phyloP scores from a whole-genome alignment of 2,329 filamentous ascomycete genomes.

The Penicillium sp. region DNA sequence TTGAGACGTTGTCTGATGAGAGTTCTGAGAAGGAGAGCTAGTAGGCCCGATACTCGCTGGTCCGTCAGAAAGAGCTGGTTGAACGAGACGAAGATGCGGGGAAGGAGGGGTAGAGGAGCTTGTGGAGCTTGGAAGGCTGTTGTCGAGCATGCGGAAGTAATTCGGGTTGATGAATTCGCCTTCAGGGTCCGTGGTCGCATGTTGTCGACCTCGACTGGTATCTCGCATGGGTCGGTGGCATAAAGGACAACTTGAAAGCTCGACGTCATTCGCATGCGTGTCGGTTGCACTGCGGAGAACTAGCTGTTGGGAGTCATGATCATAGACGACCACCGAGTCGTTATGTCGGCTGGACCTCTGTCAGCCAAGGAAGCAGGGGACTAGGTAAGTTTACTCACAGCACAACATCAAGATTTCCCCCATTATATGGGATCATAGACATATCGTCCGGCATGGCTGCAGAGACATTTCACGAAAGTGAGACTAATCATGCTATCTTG shows the following conservation, averaged over 20 bases:
- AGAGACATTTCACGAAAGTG: constrained; percentile 6
- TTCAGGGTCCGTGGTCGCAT: constrained; percentile 33
- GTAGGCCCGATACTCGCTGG: constrained; percentile 48
- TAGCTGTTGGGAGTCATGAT: constrained; percentile 79
- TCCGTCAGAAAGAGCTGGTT: constrained; percentile 47
- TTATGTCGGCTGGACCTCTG: constrained; percentile 71
- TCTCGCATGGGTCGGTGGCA: constrained; percentile 73
- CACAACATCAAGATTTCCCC: constrained; percentile 45
- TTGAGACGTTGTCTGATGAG: constrained; percentile 52
- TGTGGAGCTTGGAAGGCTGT: constrained; percentile 54
- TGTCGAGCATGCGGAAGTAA: constrained; percentile 91
- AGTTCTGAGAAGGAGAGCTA: constrained; percentile 21
- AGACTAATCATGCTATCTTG: neutral
- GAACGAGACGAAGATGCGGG: constrained; percentile 49
- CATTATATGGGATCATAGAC: constrained; percentile 46
- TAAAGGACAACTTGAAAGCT: constrained; percentile 77
- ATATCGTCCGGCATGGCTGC: constrained; percentile 38
- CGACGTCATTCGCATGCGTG: constrained; percentile 51
- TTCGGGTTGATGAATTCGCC: constrained; percentile 82
- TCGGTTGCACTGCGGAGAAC: constrained; percentile 68
- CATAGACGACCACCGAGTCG: constrained; percentile 88
- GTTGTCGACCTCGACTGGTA: constrained; percentile 43
- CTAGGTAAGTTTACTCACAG: constrained; percentile 36
- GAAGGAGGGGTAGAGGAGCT: constrained; percentile 48
- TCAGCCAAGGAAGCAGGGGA: constrained; percentile 12